Percentiles rank a stretch among this genome's conserved stretches.
These are phyloP conservation scores for Chlamydomonas reinhardtii DNA, from an alignment of 163 green algal genomes.

Conservation along the genomic window DNA sequence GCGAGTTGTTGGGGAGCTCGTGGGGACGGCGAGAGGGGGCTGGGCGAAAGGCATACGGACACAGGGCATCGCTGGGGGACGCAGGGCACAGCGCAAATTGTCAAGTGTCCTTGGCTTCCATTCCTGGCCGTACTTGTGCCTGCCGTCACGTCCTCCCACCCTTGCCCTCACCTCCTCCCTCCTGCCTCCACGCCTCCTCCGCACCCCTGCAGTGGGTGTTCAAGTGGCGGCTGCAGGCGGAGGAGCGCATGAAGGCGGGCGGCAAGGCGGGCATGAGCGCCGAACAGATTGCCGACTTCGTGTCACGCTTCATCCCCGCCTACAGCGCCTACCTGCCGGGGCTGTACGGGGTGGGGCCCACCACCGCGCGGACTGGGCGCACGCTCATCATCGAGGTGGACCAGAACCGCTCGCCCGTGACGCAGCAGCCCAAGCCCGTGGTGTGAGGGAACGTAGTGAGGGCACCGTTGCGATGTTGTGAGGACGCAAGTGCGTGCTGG, in stretches of 20 bases:
- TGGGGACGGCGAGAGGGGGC: too few species aligned
- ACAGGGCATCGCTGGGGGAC: too few species aligned
- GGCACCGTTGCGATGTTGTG: too few species aligned
- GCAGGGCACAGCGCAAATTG: too few species aligned
- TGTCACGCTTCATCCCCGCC: conserved; percentile 94
- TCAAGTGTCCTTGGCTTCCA: too few species aligned
- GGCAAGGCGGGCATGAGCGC: conserved; percentile 94
- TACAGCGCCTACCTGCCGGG: conserved; percentile 92
- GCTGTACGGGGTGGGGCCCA: conserved; percentile 83
- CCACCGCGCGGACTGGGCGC: conserved; percentile 69
- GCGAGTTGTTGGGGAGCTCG: neutral
- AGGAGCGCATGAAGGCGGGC: conserved; percentile 83
- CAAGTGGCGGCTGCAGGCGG: conserved; percentile 91
- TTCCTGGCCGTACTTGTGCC: neutral
- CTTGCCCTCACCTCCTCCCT: neutral
- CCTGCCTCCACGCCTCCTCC: neutral
- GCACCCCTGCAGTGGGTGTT: conserved; percentile 79
- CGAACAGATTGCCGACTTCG: conserved; percentile 93
- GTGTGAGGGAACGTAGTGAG: too few species aligned
- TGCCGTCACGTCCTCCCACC: too few species aligned
- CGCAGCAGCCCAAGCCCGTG: conserved; percentile 69
- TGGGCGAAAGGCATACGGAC: too few species aligned
- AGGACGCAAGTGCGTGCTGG: neutral
- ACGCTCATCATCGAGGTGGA: conserved; percentile 88
- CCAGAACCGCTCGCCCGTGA: conserved; percentile 69